These are phyloP conservation scores for Penicillium robsamsonii DNA, from an alignment of 495 filamentous ascomycete genomes.

Conservation along the genomic window DNA sequence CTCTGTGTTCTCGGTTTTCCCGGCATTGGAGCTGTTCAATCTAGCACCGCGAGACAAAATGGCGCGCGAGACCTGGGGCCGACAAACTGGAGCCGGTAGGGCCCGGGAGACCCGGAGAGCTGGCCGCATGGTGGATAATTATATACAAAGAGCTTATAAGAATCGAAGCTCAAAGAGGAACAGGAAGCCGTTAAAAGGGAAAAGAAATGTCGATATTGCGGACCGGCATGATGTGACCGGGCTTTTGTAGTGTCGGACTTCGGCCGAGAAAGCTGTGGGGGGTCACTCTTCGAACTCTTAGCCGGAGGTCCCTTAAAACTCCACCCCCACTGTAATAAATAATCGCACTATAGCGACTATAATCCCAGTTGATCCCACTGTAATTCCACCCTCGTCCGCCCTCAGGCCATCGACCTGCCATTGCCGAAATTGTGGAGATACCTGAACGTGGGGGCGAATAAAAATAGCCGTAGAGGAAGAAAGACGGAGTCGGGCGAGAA, in stretches of 20 bases:
- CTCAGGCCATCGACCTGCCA: neutral
- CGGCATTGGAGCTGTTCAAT: constrained; percentile 23
- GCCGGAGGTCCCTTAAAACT: neutral
- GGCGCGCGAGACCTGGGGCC: constrained; percentile 19
- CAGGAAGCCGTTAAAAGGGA: neutral
- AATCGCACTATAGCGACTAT: too few relatives aligned
- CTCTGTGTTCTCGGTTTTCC: neutral
- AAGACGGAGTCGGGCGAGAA: neutral
- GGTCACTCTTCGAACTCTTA: too few relatives aligned
- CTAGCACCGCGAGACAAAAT: constrained; percentile 16
- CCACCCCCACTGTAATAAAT: too few relatives aligned
- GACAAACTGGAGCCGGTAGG: constrained; percentile 30
- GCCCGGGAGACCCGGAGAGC: constrained; percentile 25
- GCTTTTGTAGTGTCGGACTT: constrained; percentile 29
- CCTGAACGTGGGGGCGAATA: neutral
- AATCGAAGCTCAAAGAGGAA: neutral
- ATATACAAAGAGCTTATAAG: neutral
- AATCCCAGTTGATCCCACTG: too few relatives aligned
- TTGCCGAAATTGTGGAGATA: neutral
- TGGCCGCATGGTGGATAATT: constrained; percentile 25
- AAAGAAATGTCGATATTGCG: constrained; percentile 6
- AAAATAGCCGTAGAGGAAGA: neutral
- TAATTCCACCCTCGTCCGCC: too few relatives aligned
- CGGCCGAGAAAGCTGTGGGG: constrained; percentile 24
- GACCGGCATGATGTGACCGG: constrained; percentile 22